These are phyloP conservation scores for Asparagopsis taxiformis DNA, from an alignment of 31 red algal species.

Conservation along the genomic window DNA sequence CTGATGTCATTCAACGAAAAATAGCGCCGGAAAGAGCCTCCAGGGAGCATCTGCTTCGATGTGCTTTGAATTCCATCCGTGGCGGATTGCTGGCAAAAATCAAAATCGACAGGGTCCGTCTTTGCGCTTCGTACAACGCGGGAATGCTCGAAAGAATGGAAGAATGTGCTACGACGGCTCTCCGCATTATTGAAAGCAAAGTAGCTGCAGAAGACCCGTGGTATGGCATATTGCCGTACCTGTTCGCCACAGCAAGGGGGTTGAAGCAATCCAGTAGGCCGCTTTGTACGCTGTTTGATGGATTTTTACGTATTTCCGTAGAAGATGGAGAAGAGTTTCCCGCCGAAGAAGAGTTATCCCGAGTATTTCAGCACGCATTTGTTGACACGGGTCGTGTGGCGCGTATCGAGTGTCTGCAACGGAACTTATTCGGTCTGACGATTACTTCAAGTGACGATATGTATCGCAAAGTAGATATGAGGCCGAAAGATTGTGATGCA, in stretches of 20 bases:
- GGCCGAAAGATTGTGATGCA: conserved; percentile 31
- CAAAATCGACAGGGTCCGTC: too few species aligned
- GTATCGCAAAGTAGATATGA: conserved; percentile 46
- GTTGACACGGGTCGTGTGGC: conserved; percentile 35
- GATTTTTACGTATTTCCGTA: conserved; percentile 11
- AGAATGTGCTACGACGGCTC: conserved; percentile 11
- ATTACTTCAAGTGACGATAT: conserved; percentile 19
- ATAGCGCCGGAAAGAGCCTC: conserved; percentile 29
- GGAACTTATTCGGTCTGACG: conserved; percentile 29
- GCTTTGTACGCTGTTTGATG: conserved; percentile 50
- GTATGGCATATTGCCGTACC: conserved; percentile 34
- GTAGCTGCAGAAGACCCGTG: conserved; percentile 39
- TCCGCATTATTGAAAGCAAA: conserved; percentile 37
- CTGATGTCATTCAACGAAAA: conserved; percentile 21
- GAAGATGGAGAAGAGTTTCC: too few species aligned
- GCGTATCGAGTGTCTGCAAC: conserved; percentile 14
- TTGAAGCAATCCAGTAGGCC: conserved; percentile 26
- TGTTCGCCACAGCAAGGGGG: conserved; percentile 44
- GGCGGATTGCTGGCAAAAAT: too few species aligned
- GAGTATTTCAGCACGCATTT: conserved; percentile 20
- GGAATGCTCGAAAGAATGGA: conserved; percentile 18
- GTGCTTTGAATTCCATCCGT: conserved; percentile 30
- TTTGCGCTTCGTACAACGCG: conserved; percentile 12
- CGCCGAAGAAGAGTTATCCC: background rate
- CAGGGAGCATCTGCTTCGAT: conserved; percentile 52